These are phyloP conservation scores for Tephrocybe sp. DNA, from an alignment of 768 basidiomycete species.

Conservation along the genomic window DNA sequence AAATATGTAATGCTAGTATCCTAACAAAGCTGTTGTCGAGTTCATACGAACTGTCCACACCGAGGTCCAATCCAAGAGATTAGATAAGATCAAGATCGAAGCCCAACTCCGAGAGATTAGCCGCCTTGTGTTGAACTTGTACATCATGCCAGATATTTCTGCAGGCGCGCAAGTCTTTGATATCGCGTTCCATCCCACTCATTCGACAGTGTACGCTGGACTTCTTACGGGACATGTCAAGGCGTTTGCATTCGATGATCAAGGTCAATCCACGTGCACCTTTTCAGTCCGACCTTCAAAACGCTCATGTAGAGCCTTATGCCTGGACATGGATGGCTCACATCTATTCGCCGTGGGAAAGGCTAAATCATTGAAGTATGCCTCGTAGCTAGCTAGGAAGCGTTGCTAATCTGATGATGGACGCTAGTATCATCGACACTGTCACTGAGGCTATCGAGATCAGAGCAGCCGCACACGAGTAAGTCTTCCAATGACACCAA, in stretches of 20 bases:
- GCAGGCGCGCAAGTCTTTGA: constrained; percentile 86
- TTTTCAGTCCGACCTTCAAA: constrained; percentile 78
- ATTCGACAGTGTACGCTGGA: constrained; percentile 70
- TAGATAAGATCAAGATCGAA: constrained; percentile 6
- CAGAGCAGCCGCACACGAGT: constrained; percentile 67
- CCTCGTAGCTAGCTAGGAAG: constrained; percentile 16
- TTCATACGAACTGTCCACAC: too few species aligned
- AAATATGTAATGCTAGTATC: too few species aligned
- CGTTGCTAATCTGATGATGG: constrained; percentile 15
- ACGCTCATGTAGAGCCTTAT: constrained; percentile 77
- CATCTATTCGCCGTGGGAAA: constrained; percentile 82
- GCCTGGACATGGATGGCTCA: constrained; percentile 65
- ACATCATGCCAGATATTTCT: constrained; percentile 58
- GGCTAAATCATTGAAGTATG: constrained; percentile 76
- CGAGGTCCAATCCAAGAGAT: not conserved
- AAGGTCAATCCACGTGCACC: constrained; percentile 52
- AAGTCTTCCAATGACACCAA: constrained; percentile 38
- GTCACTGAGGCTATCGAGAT: constrained; percentile 50
- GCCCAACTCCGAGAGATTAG: constrained; percentile 9
- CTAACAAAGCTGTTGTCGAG: too few species aligned
- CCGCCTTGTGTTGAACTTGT: not conserved
- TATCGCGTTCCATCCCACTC: constrained; percentile 79
- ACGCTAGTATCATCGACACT: constrained; percentile 65
- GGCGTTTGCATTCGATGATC: constrained; percentile 77
- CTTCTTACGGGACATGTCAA: constrained; percentile 84